A percentile compares a stretch with the other conserved stretches of the same genome.
Evolutionary conservation across 331 rosid species (phyloP).

Genomic region (Quercus phellos): DNA sequence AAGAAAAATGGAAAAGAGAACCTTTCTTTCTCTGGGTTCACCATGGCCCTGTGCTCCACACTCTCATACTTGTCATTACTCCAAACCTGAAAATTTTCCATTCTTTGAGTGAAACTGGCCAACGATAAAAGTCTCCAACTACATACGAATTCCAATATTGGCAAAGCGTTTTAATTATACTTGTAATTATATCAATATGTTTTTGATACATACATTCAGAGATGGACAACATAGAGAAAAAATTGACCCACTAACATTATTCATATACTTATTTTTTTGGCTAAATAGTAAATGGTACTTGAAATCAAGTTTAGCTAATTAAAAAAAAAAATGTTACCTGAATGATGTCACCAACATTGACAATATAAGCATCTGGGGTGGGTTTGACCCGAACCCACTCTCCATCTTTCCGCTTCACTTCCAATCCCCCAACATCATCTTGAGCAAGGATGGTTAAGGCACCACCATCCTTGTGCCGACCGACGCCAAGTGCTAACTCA

Average conservation of each 20-base stretch:
- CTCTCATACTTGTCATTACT: slow-evolving; percentile 62
- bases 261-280: no score
- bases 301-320: neutral
- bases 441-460: slow-evolving; percentile 54
- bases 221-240: no score
- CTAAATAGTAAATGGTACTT: no score
- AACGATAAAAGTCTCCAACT: neutral
- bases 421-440: no score
- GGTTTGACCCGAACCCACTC: no score
- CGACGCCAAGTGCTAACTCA: slow-evolving; percentile 60
- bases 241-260: neutral
- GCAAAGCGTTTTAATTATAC: no score
- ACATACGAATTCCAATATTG: neutral
- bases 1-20: slow-evolving; percentile 55
- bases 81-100: slow-evolving; percentile 49
- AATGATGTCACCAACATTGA: slow-evolving; percentile 27
- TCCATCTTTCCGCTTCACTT: no score
- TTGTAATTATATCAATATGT: no score
- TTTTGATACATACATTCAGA: no score
- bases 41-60: slow-evolving; percentile 59
- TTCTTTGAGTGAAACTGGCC: neutral
- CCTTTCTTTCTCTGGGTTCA: slow-evolving; percentile 51
- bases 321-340: slow-evolving; percentile 37
- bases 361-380: no score
- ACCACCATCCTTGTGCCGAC: slow-evolving; percentile 66